Evolutionary conservation across 2,329 filamentous ascomycete genomes (phyloP).

Genomic region (Alternaria viburni): DNA sequence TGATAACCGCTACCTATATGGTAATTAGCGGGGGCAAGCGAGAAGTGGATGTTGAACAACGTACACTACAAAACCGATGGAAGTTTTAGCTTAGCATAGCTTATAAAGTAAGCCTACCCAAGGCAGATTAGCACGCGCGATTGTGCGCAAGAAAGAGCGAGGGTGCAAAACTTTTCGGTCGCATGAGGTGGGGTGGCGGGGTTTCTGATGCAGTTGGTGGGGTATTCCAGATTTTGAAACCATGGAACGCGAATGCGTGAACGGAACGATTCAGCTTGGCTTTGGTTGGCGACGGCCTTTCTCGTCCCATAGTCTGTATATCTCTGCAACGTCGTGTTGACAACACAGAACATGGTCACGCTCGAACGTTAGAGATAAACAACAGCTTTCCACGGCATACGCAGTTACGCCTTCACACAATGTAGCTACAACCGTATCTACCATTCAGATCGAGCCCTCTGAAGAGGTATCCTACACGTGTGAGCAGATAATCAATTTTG

Average conservation of each 20-base stretch:
- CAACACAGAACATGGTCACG: neutral
- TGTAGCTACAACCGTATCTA: neutral
- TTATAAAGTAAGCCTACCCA: neutral
- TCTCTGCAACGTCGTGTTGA: neutral
- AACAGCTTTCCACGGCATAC: neutral
- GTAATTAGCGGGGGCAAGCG: slow-evolving; percentile 9
- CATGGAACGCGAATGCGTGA: neutral
- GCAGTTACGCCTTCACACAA: neutral
- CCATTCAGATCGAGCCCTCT: neutral
- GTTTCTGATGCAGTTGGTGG: neutral
- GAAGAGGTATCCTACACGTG: neutral
- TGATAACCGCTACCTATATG: slow-evolving; percentile 23
- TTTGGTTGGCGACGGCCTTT: neutral
- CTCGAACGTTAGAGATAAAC: neutral
- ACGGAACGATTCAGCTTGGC: neutral
- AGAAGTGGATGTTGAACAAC: neutral
- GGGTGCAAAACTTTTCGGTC: neutral
- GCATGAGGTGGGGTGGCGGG: neutral
- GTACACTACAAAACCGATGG: slow-evolving; percentile 16
- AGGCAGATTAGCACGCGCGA: neutral
- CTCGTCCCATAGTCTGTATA: too few species aligned
- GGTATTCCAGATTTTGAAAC: neutral
- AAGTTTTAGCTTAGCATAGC: neutral
- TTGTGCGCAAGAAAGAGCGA: neutral
- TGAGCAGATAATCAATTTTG: neutral